phyloP scores from a whole-genome alignment of 2,329 filamentous ascomycete genomes.

The Hortaea werneckii region DNA sequence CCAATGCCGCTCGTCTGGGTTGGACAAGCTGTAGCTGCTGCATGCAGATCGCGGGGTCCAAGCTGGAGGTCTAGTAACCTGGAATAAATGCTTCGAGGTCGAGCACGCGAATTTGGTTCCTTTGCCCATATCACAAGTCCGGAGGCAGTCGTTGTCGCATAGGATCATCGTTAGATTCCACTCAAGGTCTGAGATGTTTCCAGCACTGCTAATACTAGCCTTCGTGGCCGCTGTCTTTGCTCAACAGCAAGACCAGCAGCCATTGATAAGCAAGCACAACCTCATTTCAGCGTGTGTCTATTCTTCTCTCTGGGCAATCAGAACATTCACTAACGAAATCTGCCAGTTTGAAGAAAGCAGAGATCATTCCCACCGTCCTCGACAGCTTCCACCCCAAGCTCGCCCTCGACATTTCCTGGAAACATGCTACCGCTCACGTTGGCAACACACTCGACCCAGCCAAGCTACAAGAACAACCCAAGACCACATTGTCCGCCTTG shows the following conservation, averaged over 20 bases:
- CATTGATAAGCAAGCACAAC: not conserved
- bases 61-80: too few species aligned
- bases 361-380: constrained; percentile 38
- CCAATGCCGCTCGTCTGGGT: too few species aligned
- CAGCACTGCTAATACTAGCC: too few species aligned
- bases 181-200: too few species aligned
- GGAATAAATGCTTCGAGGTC: too few species aligned
- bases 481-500: constrained; percentile 20
- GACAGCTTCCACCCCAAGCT: constrained; percentile 49
- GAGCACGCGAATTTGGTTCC: too few species aligned
- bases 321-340: not conserved
- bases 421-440: constrained; percentile 35
- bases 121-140: too few species aligned
- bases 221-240: too few species aligned
- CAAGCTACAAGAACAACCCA: constrained; percentile 32
- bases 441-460: constrained; percentile 45
- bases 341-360: constrained; percentile 19
- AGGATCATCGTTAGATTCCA: too few species aligned
- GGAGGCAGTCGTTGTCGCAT: too few species aligned
- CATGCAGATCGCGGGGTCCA: too few species aligned
- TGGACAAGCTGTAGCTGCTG: too few species aligned
- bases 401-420: constrained; percentile 39
- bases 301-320: not conserved
- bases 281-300: not conserved
- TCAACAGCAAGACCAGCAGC: not conserved